Evolutionary conservation across 2,329 filamentous ascomycete species (phyloP).

Genomic region (Hypocrella siamensis): DNA sequence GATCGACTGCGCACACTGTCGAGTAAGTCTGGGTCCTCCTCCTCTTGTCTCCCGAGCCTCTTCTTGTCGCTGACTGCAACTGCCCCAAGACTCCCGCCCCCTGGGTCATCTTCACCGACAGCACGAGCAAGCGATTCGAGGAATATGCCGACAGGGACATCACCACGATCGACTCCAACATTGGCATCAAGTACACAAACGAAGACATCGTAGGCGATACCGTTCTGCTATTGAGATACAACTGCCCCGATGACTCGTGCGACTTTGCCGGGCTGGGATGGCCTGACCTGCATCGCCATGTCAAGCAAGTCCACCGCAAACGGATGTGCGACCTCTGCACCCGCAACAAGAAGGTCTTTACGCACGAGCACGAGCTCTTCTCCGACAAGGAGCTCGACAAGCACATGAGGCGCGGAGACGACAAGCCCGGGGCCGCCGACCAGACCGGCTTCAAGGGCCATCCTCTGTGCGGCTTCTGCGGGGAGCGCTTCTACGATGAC

Average conservation of each 20-base stretch:
- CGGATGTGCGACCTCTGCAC: constrained; percentile 85
- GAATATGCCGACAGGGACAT: constrained; percentile 66
- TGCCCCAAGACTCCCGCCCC: constrained; percentile 45
- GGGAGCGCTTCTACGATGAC: constrained; percentile 82
- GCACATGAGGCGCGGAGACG: constrained; percentile 84
- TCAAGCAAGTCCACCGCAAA: constrained; percentile 67
- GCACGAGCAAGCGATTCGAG: constrained; percentile 65
- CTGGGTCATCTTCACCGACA: constrained; percentile 86
- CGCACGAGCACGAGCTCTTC: constrained; percentile 92
- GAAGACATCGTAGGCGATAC: constrained; percentile 86
- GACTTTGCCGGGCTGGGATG: constrained; percentile 63
- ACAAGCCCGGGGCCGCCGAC: constrained; percentile 74
- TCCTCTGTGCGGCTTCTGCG: constrained; percentile 86
- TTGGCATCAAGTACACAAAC: constrained; percentile 84
- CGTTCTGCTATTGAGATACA: constrained; percentile 74
- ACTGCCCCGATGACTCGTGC: constrained; percentile 73
- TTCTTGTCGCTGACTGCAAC: too few relatives aligned
- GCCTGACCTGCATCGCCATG: constrained; percentile 53
- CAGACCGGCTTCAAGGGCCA: constrained; percentile 96
- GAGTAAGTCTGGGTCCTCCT: constrained; percentile 37
- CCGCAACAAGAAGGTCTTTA: constrained; percentile 94
- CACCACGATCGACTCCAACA: constrained; percentile 62
- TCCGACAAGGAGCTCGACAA: constrained; percentile 63
- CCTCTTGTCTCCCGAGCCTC: too few relatives aligned
- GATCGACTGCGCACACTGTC: constrained; percentile 90